phyloP scores from a whole-genome alignment of 2,329 filamentous ascomycete genomes.

The Claviceps quebecensis region DNA sequence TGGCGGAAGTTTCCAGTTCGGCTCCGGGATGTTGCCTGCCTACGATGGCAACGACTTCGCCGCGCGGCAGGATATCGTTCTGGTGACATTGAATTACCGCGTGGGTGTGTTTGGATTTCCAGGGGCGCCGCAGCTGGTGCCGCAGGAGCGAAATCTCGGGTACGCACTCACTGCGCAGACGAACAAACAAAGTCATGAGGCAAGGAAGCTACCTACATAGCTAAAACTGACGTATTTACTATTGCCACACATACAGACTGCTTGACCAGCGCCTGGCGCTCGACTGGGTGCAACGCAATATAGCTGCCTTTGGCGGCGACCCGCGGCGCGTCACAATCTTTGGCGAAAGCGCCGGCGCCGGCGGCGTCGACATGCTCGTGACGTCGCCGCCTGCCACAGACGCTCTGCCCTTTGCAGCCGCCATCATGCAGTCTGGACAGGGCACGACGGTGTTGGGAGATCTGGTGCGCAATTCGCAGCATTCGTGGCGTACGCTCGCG shows the following conservation, averaged over 20 bases:
- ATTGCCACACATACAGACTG: background rate
- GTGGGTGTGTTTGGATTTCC: slow-evolving; percentile 21
- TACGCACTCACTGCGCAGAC: background rate
- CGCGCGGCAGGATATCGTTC: slow-evolving; percentile 10
- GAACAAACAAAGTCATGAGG: too few relatives aligned
- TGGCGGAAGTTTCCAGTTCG: slow-evolving; percentile 11
- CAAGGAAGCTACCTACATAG: too few relatives aligned
- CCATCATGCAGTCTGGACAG: slow-evolving; percentile 15
- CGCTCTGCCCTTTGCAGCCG: slow-evolving; percentile 15
- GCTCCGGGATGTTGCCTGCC: slow-evolving; percentile 5
- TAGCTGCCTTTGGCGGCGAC: slow-evolving; percentile 51
- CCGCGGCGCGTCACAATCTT: slow-evolving; percentile 40
- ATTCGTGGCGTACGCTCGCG: background rate
- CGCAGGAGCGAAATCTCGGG: background rate
- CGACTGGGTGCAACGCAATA: slow-evolving; percentile 50
- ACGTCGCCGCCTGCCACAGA: slow-evolving; percentile 9
- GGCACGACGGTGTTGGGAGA: background rate
- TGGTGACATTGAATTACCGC: slow-evolving; percentile 22
- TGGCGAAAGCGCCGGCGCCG: slow-evolving; percentile 1
- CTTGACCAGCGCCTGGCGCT: slow-evolving; percentile 40
- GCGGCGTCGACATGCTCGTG: background rate
- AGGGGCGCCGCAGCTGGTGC: background rate
- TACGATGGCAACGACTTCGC: slow-evolving; percentile 4
- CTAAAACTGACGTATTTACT: too few relatives aligned
- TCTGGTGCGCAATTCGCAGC: background rate